Conservation (phyloP, 2,329 filamentous ascomycete genomes). For the Cytospora leucostoma region DNA sequence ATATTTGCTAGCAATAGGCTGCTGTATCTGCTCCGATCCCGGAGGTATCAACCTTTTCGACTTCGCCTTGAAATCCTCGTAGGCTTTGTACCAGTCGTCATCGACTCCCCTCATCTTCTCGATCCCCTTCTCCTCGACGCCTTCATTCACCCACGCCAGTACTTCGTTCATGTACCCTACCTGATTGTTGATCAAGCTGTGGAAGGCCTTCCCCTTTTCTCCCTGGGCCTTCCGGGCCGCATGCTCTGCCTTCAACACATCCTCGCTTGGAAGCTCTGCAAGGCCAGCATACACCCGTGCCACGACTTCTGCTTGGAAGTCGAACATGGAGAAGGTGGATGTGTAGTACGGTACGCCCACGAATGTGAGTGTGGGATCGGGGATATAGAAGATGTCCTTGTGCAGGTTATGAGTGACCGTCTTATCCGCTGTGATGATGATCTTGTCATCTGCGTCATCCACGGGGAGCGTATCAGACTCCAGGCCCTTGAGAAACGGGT, state of each 20-base stretch:
- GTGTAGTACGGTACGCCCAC: slow-evolving; percentile 67
- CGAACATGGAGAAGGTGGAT: slow-evolving; percentile 69
- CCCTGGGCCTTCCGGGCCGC: slow-evolving; percentile 34
- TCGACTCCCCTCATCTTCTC: slow-evolving; percentile 37
- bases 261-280: slow-evolving; percentile 47
- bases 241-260: slow-evolving; percentile 42
- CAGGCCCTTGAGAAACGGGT: slow-evolving; percentile 62
- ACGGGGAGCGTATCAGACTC: slow-evolving; percentile 42
- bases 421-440: slow-evolving; percentile 64
- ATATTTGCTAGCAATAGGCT: slow-evolving; percentile 26
- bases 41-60: slow-evolving; percentile 16
- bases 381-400: slow-evolving; percentile 72
- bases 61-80: slow-evolving; percentile 30
- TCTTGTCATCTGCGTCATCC: slow-evolving; percentile 50
- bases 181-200: slow-evolving; percentile 37
- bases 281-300: slow-evolving; percentile 58
- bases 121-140: slow-evolving; percentile 31
- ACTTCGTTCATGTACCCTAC: slow-evolving; percentile 38
- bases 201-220: slow-evolving; percentile 41
- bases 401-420: slow-evolving; percentile 66
- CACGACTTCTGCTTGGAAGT: slow-evolving; percentile 66
- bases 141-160: slow-evolving; percentile 28
- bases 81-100: slow-evolving; percentile 35
- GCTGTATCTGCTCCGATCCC: slow-evolving; percentile 21
- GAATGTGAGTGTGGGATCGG: slow-evolving; percentile 63